Evolutionary conservation across 2,329 filamentous ascomycete species (phyloP).

Genomic region (Zymoseptoria passerinii): DNA sequence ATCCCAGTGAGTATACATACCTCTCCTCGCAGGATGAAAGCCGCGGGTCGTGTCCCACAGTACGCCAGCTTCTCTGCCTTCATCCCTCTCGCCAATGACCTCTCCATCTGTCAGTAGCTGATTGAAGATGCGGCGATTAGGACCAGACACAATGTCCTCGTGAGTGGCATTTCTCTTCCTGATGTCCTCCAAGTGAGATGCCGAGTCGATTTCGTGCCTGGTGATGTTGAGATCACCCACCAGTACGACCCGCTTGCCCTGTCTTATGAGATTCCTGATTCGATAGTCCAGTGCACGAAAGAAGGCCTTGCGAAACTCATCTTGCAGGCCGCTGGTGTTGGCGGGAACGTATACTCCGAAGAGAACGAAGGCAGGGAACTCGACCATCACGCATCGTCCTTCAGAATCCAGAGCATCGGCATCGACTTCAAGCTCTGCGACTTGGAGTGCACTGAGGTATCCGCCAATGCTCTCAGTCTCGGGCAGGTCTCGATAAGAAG

Average conservation of each 20-base stretch:
- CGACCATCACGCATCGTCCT: slow-evolving; percentile 80
- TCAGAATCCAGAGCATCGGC: slow-evolving; percentile 73
- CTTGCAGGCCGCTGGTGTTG: slow-evolving; percentile 72
- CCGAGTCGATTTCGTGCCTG: slow-evolving; percentile 62
- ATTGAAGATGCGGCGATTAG: slow-evolving; percentile 72
- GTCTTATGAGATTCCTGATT: slow-evolving; percentile 69
- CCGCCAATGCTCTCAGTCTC: slow-evolving; percentile 73
- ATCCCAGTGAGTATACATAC: slow-evolving; percentile 98
- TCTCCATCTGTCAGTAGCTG: slow-evolving; percentile 70
- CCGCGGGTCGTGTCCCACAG: slow-evolving; percentile 77
- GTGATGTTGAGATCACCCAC: slow-evolving; percentile 84
- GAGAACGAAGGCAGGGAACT: slow-evolving; percentile 91
- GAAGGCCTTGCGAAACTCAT: slow-evolving; percentile 75
- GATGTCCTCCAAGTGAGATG: slow-evolving; percentile 62
- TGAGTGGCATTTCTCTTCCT: slow-evolving; percentile 59
- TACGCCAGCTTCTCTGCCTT: slow-evolving; percentile 60
- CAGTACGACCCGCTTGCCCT: slow-evolving; percentile 78
- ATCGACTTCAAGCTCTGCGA: slow-evolving; percentile 55
- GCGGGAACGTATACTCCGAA: slow-evolving; percentile 90
- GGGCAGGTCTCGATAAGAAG: slow-evolving; percentile 66
- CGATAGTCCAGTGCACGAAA: slow-evolving; percentile 71
- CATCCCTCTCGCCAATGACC: slow-evolving; percentile 58
- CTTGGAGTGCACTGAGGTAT: slow-evolving; percentile 65
- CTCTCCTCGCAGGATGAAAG: slow-evolving; percentile 68
- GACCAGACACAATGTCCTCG: slow-evolving; percentile 63